Conservation (phyloP, 73 alveolate species). For the Blepharisma japonicum region DNA sequence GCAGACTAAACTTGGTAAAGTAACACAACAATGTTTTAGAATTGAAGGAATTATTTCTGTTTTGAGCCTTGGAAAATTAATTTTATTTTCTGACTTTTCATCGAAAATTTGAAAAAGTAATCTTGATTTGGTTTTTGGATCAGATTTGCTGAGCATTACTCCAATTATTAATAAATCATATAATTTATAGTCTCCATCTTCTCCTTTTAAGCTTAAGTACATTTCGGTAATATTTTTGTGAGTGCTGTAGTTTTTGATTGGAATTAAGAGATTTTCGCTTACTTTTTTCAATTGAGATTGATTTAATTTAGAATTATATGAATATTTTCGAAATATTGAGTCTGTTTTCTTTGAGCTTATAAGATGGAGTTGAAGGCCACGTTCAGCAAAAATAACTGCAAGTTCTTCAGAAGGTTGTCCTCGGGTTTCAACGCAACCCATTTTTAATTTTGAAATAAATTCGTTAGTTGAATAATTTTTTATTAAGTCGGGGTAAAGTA, state of each 20-base stretch:
- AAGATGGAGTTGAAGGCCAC: neutral
- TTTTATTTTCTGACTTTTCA: neutral
- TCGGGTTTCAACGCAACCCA: slow-evolving; percentile 1
- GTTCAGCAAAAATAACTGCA: neutral
- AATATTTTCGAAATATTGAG: slow-evolving; percentile 2
- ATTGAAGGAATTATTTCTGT: no score
- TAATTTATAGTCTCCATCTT: neutral
- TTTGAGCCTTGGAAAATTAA: no score
- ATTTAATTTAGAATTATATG: neutral
- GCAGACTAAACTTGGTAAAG: no score
- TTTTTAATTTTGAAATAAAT: neutral
- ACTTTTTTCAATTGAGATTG: neutral
- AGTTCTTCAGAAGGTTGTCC: neutral
- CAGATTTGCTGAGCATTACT: neutral
- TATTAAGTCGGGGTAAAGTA: no score
- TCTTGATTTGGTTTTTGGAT: neutral
- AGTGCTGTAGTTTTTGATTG: neutral
- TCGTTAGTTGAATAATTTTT: no score
- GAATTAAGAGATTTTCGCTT: neutral
- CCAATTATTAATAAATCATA: neutral
- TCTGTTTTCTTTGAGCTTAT: neutral
- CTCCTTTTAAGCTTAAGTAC: neutral
- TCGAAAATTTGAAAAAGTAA: neutral
- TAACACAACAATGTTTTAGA: no score
- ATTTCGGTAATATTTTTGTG: neutral